These are phyloP conservation scores for Plasmodium blacklocki DNA, from an alignment of 169 alveolate species.

Conservation along the genomic window DNA sequence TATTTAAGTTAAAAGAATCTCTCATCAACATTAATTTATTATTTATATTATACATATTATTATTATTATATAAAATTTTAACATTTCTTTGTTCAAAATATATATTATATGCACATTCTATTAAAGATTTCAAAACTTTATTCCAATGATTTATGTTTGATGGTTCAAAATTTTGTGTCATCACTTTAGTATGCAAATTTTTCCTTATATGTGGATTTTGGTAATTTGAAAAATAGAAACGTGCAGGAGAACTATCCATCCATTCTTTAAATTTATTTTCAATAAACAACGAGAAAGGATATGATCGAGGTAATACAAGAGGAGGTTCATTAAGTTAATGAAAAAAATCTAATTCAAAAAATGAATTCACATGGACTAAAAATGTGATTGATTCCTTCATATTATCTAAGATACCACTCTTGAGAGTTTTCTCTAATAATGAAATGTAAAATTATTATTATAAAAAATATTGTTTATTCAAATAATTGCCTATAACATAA, in stretches of 20 bases:
- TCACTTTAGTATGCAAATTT: conserved; percentile 5
- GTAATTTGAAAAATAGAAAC: conserved; percentile 49
- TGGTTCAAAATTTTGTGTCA: conserved; percentile 8
- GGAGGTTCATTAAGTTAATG: conserved; percentile 51
- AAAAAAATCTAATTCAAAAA: conserved; percentile 59
- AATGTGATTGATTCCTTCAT: conserved; percentile 24
- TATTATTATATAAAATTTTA: conserved; percentile 11
- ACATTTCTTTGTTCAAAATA: conserved; percentile 64
- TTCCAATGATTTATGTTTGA: conserved; percentile 12
- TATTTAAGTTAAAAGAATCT: conserved; percentile 40
- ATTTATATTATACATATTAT: conserved; percentile 24
- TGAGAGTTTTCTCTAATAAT: conserved; percentile 23
- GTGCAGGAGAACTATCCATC: background rate
- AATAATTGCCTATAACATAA: background rate
- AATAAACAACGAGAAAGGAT: conserved; percentile 25
- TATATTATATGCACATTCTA: conserved; percentile 5
- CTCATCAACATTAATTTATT: conserved; percentile 47
- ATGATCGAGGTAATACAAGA: background rate
- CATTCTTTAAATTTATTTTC: conserved; percentile 22
- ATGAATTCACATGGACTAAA: conserved; percentile 54
- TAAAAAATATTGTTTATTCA: background rate
- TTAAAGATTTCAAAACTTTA: conserved; percentile 3
- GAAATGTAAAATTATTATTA: background rate
- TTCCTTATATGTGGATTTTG: background rate
- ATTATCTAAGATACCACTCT: conserved; percentile 18